Base-by-base conservation (phyloP, 495 filamentous ascomycete species). In the Hypoxylon intermedium region DNA sequence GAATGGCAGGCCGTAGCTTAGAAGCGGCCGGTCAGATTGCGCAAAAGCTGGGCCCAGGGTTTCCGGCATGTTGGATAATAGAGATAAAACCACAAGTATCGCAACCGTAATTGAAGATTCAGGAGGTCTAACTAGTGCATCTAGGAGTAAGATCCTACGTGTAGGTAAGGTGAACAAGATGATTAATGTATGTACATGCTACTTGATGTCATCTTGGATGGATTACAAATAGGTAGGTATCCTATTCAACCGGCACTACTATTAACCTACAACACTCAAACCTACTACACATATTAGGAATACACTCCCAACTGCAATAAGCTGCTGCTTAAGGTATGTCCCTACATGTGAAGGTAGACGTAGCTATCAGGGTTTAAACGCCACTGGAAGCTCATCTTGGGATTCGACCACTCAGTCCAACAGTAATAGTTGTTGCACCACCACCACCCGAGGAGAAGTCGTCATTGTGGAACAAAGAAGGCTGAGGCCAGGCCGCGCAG, bases 1-100 rank as follows among this genome's bases (percentile, higher is more conserved):
- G 52, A 68, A 76, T 5, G 67, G 68, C 0, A 74, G 16, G 0
- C 75, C 75, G 50, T 67, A 77, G 48, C 69, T 72, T 30, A 78
- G 20, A 23, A 68, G 59, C 9, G 74, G 70, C 13, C 33, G 45
- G 11, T 61, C 50, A 21, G 34, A 43, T 4, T 30, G 52, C 31
- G 46, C 30, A 48, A 71, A 67, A 24, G 71, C 71, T 9, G 65
- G 61, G 16, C 52, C 57, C 20, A 61, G 58, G 1, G 63, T 58
- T 16, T 67, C 63, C 9, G 58, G 11, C 63, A 67, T 67, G 13
- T 19, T 0, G 26, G 5, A 13, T 11, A 37, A 16, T 18, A 43
- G 13, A 38, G 16, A 33, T 20, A 26, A 26, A 26, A 4, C 7
- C 7, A 26, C 3, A 7, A n/a, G n/a, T n/a, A n/a, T n/a, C n/a